Base-by-base conservation (phyloP, 2,329 filamentous ascomycete genomes). In the Cercospora beticola region DNA sequence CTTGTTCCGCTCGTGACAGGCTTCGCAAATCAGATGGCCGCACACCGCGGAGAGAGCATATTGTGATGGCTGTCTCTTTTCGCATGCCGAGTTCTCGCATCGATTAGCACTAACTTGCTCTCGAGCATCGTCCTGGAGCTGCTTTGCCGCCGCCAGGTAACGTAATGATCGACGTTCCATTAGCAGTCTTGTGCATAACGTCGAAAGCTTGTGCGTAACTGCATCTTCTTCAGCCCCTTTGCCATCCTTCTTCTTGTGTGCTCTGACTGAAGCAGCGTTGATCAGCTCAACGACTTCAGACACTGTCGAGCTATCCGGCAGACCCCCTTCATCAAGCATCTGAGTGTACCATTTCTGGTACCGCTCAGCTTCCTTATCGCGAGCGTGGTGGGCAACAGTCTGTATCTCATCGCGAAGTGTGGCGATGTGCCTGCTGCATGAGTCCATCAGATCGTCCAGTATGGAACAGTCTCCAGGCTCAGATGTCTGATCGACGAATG, bases 1-100 rank as follows among this genome's bases (percentile, higher is more conserved):
- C 16, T 71, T 66, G 14, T 65, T 64, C 31, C n/a, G 58, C 10
- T 46, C 62, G 18, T 80, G 73, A 64, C 85, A 86, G 1, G 64
- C 54, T 21, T 76, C 70, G 73, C 86, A 88, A n/a, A 85, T 72
- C 1, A 80, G 69, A 72, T 88, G 86, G 0, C 86, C 86, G 69
- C 86, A 88, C 5, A 78, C 78, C 0, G 81, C 80, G 9, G 86
- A 79, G 5, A 87, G 74, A 2, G 72, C 76, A 12, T 69, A 26
- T 21, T 70, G 46, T 16, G 36, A 18, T 5, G 21, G 31, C n/a
- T 60, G 16, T 23, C 16, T 43, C 14, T n/a, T 56, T 4, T 65
- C 18, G 60, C 69, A 75, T 0, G 61, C 26, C 1, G 64, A 16
- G 14, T 62, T 36, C 28, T 70, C 62, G 56, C 72, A 73, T 10